Conservation (phyloP, 2,329 filamentous ascomycete species). For the Aspergillus transmontanensis region DNA sequence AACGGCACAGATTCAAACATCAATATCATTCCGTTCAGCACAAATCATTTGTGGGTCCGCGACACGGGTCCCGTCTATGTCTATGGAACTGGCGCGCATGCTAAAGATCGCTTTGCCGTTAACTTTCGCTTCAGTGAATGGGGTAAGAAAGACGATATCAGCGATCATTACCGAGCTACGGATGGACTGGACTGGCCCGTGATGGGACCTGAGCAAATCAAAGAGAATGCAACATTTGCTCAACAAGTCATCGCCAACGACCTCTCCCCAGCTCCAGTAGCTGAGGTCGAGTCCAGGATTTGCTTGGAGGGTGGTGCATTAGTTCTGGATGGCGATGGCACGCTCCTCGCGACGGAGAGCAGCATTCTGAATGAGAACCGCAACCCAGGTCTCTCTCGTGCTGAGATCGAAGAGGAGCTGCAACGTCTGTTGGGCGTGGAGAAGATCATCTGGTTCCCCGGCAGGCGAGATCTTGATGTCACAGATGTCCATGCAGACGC, state of each 20-base stretch:
- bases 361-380: conserved; percentile 34
- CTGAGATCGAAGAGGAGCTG: conserved; percentile 30
- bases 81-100: conserved; percentile 10
- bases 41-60: conserved; percentile 25
- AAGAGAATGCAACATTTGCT: conserved; percentile 21
- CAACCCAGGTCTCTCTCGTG: conserved; percentile 28
- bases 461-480: conserved; percentile 31
- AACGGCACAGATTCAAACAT: conserved; percentile 13
- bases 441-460: conserved; percentile 38
- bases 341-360: neutral
- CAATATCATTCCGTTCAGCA: conserved; percentile 17
- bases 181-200: conserved; percentile 17
- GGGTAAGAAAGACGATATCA: conserved; percentile 21
- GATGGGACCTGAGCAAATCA: conserved; percentile 11
- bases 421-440: conserved; percentile 28
- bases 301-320: conserved; percentile 36
- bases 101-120: conserved; percentile 13
- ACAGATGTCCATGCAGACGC: conserved; percentile 36
- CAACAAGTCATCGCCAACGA: conserved; percentile 15
- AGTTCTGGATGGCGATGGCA: conserved; percentile 32
- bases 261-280: conserved; percentile 12
- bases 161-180: conserved; percentile 14
- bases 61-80: conserved; percentile 25
- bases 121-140: conserved; percentile 25
- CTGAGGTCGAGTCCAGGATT: conserved; percentile 21